Conservation (phyloP, 73 alveolate genomes). For the Breviolum minutum region DNA sequence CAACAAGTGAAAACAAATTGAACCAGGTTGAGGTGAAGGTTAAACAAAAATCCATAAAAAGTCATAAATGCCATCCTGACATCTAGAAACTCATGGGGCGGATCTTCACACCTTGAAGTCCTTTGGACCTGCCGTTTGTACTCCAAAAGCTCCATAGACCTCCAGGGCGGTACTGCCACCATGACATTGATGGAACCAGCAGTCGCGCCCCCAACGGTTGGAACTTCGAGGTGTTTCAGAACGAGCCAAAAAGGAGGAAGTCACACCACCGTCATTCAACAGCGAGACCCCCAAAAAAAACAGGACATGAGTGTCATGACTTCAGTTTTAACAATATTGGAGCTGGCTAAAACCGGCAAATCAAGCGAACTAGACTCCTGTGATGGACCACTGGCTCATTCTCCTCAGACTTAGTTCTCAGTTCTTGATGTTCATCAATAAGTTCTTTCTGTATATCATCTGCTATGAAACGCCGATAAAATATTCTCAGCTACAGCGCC, state of each 20-base stretch:
- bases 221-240: neutral
- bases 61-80: neutral
- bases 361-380: too few species aligned
- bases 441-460: too few species aligned
- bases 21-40: neutral
- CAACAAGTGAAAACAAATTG: neutral
- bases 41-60: too few species aligned
- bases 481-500: neutral
- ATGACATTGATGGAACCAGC: slow-evolving; percentile 17
- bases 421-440: too few species aligned
- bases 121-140: slow-evolving; percentile 35
- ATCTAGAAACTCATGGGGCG: slow-evolving; percentile 16
- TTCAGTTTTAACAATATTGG: neutral
- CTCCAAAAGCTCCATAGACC: slow-evolving; percentile 54
- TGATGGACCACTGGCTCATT: too few species aligned
- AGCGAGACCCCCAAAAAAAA: neutral
- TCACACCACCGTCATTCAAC: too few species aligned
- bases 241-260: neutral
- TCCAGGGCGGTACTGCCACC: slow-evolving; percentile 60
- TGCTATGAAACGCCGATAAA: too few species aligned
- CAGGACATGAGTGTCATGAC: neutral
- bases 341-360: neutral
- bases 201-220: neutral
- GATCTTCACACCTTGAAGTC: slow-evolving; percentile 26
- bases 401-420: too few species aligned